phyloP scores from a whole-genome alignment of 495 filamentous ascomycete genomes.

The Chaetomium fimeti region DNA sequence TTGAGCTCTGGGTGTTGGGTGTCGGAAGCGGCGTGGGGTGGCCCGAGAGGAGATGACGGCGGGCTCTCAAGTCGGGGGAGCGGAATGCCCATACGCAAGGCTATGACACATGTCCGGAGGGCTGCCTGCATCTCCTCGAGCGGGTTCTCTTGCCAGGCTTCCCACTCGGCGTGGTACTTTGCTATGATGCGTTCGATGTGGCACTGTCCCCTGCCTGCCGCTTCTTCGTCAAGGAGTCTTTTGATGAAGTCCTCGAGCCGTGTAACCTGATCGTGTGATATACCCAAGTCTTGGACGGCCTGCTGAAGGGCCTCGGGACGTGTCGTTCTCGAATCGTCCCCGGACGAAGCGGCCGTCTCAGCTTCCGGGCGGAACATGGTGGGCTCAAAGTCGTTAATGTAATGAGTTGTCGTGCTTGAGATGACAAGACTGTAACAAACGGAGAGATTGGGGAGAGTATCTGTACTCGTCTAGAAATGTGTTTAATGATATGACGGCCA shows the following conservation, averaged over 20 bases:
- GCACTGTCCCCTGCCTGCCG: neutral
- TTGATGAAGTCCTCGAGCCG: conserved; percentile 29
- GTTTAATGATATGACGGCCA: neutral
- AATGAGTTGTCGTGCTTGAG: too few species aligned
- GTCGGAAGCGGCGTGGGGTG: too few species aligned
- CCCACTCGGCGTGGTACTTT: conserved; percentile 8
- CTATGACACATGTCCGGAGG: conserved; percentile 15
- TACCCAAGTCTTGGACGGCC: conserved; percentile 11
- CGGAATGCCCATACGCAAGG: neutral
- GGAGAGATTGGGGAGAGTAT: neutral
- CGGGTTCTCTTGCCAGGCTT: conserved; percentile 2
- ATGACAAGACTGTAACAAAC: too few species aligned
- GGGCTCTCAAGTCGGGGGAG: neutral
- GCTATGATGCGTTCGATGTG: conserved; percentile 12
- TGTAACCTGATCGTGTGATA: conserved; percentile 22
- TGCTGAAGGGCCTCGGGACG: neutral
- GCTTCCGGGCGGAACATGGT: neutral
- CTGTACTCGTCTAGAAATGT: neutral
- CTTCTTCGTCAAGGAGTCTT: conserved; percentile 23
- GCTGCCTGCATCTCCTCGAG: neutral
- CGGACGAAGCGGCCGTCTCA: neutral
- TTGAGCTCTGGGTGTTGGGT: neutral
- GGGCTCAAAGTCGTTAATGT: too few species aligned
- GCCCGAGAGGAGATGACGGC: neutral
- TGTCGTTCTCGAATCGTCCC: neutral